phyloP scores from a whole-genome alignment of 148 eudicot species.

The Selenicereus undatus region DNA sequence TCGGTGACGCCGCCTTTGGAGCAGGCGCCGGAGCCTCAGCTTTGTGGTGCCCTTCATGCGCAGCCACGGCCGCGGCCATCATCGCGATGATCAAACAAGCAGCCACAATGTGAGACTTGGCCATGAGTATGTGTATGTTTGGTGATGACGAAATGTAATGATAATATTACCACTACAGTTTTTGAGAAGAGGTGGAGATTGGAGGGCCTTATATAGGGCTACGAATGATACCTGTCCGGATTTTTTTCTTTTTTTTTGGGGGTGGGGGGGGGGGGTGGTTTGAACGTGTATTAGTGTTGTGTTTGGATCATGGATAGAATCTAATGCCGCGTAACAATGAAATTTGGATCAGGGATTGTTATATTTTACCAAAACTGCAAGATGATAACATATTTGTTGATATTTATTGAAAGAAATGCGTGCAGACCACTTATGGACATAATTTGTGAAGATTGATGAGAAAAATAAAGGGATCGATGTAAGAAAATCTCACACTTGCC shows the following conservation, averaged over 20 bases:
- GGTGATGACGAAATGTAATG: background rate
- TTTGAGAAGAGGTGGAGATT: background rate
- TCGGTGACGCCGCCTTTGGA: background rate
- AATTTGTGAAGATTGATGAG: background rate
- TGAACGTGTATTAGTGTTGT: background rate
- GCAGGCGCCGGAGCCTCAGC: background rate
- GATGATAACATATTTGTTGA: background rate
- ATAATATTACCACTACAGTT: no score
- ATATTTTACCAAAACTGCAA: no score
- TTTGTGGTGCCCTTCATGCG: slow-evolving; percentile 8
- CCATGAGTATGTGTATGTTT: background rate
- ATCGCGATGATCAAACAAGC: slow-evolving; percentile 13
- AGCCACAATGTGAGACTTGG: slow-evolving; percentile 1
- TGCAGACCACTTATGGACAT: background rate
- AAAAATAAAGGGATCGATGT: no score
- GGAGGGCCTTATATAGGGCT: background rate
- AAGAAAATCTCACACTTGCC: no score
- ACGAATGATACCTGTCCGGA: no score
- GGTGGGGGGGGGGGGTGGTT: background rate
- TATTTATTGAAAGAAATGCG: background rate
- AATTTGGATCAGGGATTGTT: no score
- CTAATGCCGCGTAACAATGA: no score
- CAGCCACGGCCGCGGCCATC: background rate
- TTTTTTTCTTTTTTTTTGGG: background rate
- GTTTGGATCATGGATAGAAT: background rate